Percentiles rank a stretch among this genome's conserved stretches.
Evolutionary conservation across 176 grass and related monocot species (phyloP).

Genomic region (Canna indica): DNA sequence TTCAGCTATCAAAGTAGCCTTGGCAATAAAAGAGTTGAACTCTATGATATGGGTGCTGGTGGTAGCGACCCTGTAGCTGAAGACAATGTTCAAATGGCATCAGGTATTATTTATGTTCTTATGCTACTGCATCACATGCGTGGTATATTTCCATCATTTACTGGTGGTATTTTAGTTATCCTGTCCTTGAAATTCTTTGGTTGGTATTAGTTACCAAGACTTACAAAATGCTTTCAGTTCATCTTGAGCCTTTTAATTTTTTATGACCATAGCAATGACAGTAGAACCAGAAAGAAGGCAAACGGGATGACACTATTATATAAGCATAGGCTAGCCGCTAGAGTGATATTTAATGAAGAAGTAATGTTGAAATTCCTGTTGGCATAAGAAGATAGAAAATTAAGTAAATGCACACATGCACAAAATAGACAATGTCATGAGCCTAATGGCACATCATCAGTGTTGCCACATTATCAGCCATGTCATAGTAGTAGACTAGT

Average conservation of each 20-base stretch:
- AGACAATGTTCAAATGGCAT: constrained; percentile 23
- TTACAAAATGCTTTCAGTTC: not conserved
- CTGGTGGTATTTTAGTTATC: not conserved
- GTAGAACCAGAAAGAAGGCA: not conserved
- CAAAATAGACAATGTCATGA: too few species aligned
- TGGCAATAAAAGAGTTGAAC: constrained; percentile 88
- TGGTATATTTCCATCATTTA: not conserved
- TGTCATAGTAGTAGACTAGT: too few species aligned
- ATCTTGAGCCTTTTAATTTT: too few species aligned
- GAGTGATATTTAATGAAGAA: not conserved
- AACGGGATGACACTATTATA: not conserved
- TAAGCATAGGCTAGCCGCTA: not conserved
- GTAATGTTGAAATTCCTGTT: not conserved
- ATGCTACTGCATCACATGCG: not conserved
- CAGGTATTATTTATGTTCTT: constrained; percentile 1
- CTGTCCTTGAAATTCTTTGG: not conserved
- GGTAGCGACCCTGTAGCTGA: constrained; percentile 20
- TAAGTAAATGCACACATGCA: not conserved
- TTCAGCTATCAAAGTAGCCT: constrained; percentile 91
- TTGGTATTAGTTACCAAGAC: not conserved
- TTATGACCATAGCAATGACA: not conserved
- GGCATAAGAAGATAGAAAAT: not conserved
- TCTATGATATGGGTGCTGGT: constrained; percentile 69
- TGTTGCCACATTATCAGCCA: too few species aligned
- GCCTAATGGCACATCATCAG: too few species aligned